Evolutionary conservation across 1,284 basidiomycete genomes (phyloP).

Genomic region (Microbotryum intermedium): DNA sequence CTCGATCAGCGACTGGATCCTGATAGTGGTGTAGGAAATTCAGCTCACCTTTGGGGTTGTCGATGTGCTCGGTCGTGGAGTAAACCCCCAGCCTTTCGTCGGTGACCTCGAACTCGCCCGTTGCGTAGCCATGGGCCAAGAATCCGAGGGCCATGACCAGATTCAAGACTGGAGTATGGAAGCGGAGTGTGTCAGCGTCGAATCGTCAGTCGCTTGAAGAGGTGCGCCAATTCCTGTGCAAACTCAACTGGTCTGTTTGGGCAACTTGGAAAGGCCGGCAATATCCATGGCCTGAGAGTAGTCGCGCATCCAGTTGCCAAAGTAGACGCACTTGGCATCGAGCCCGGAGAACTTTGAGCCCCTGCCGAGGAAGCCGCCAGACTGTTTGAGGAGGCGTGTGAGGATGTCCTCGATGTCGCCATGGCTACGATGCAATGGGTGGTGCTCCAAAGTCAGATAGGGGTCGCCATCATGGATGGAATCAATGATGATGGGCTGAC

Average conservation of each 20-base stretch:
- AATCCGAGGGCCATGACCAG: constrained; percentile 75
- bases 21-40: constrained; percentile 50
- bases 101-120: constrained; percentile 77
- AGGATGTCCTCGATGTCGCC: constrained; percentile 14
- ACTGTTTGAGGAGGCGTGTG: constrained; percentile 30
- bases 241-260: constrained; percentile 48
- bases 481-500: not conserved
- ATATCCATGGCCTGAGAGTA: constrained; percentile 67
- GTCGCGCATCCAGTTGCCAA: constrained; percentile 62
- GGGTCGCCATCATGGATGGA: constrained; percentile 34
- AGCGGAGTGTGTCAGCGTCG: not conserved
- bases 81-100: constrained; percentile 76
- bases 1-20: constrained; percentile 1
- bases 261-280: constrained; percentile 47
- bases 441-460: constrained; percentile 12
- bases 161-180: constrained; percentile 67
- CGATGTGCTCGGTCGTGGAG: constrained; percentile 77
- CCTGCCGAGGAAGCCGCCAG: constrained; percentile 31
- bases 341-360: constrained; percentile 34
- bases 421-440: constrained; percentile 2
- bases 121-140: constrained; percentile 65
- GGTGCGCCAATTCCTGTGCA: too few species aligned
- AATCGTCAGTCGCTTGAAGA: not conserved
- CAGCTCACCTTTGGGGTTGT: constrained; percentile 34
- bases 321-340: constrained; percentile 36